These are phyloP conservation scores for Lagenaria siceraria DNA, from an alignment of 306 rosid species.

Conservation along the genomic window DNA sequence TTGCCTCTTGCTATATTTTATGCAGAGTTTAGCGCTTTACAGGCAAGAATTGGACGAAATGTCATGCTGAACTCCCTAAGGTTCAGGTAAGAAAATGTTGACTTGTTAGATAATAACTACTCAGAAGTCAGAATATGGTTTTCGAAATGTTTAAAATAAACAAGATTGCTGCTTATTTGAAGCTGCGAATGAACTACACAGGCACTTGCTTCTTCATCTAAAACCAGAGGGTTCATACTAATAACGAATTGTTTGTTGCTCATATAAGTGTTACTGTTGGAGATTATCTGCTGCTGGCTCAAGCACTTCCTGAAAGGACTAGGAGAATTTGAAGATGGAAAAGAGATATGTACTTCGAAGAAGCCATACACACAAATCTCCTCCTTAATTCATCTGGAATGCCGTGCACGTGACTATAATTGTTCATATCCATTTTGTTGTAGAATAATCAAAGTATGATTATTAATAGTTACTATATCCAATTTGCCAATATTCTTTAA, in stretches of 20 bases:
- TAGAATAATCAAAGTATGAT: background rate
- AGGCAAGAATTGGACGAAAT: conserved; percentile 47
- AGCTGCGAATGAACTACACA: background rate
- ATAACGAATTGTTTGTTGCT: background rate
- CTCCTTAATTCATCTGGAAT: background rate
- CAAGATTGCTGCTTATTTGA: background rate
- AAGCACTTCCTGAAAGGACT: background rate
- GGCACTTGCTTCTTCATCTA: background rate
- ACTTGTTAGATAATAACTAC: background rate
- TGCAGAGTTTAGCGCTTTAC: conserved; percentile 49
- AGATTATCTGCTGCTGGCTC: background rate
- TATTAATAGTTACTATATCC: background rate
- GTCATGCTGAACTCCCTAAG: conserved; percentile 10
- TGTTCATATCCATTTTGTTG: background rate
- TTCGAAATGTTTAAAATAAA: background rate
- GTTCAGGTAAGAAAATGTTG: background rate
- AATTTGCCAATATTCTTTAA: background rate
- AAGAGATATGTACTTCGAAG: background rate
- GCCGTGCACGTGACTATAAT: background rate
- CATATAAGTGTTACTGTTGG: background rate
- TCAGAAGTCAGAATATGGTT: background rate
- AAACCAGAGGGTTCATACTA: background rate
- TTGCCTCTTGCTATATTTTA: conserved; percentile 3
- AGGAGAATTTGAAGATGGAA: background rate
- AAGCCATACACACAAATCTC: background rate